phyloP scores from a whole-genome alignment of 192 early-diverging fungal genomes.

The Coemansia sp. region DNA sequence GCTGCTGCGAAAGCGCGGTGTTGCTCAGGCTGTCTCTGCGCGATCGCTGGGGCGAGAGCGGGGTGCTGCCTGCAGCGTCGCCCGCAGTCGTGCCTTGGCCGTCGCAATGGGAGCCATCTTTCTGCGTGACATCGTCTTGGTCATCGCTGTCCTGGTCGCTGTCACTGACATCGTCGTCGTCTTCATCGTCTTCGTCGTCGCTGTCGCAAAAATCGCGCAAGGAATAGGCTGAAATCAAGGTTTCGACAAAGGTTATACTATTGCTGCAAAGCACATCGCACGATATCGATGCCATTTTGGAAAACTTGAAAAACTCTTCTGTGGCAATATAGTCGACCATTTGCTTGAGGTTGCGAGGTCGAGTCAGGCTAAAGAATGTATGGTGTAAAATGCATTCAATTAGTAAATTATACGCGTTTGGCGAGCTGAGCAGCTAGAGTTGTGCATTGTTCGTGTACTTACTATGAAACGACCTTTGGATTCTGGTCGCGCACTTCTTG shows the following conservation, averaged over 20 bases:
- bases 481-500: slow-evolving; percentile 95
- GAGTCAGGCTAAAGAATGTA: slow-evolving; percentile 56
- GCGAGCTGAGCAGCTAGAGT: neutral
- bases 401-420: neutral
- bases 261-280: slow-evolving; percentile 56
- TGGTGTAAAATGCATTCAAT: neutral
- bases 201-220: slow-evolving; percentile 45
- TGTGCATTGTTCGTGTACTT: slow-evolving; percentile 16
- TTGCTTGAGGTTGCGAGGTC: slow-evolving; percentile 70
- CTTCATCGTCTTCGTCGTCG: slow-evolving; percentile 35
- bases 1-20: slow-evolving; percentile 6
- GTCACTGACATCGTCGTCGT: slow-evolving; percentile 6
- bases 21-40: slow-evolving; percentile 7
- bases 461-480: slow-evolving; percentile 80
- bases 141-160: slow-evolving; percentile 4
- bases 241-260: slow-evolving; percentile 43
- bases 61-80: slow-evolving; percentile 10
- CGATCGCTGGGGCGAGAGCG: slow-evolving; percentile 12
- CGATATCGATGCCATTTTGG: slow-evolving; percentile 44
- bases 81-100: neutral
- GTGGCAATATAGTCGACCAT: slow-evolving; percentile 82
- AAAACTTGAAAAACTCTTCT: slow-evolving; percentile 76
- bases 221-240: slow-evolving; percentile 28
- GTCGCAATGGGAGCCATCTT: neutral
- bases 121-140: neutral